Base-by-base conservation (phyloP, 768 basidiomycete genomes). In the Trametes meyenii region DNA sequence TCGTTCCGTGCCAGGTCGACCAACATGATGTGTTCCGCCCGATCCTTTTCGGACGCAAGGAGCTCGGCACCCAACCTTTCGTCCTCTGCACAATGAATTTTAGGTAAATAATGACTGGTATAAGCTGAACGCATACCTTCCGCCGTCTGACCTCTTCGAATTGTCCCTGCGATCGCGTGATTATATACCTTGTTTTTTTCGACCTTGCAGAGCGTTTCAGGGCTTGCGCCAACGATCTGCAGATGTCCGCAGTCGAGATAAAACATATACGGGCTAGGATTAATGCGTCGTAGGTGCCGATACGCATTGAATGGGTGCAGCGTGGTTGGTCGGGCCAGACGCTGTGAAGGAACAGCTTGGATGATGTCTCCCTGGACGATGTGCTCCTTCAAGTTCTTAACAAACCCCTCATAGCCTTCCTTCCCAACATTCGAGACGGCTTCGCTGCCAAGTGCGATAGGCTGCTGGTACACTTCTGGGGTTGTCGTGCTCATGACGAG, bases 191-290 rank as follows among this genome's bases (percentile, higher is more conserved):
- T 88, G 70, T 94, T 92, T 69, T 80, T 83, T 74, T 93, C 88
- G 23, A 99, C 94, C 73, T 96, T 98, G 78, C 97, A 98, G 4
- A 99, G 79, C 5, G 96, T 98, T 76, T 99, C 97, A 0, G 97
- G 97, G 68, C 94, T 96, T 1, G 97, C 97, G 12, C 97, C 97
- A n/a, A 98, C 95, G 38, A 99, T 81, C 74, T 98, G 95, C 12
- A 96, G 72, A 57, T 93, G 93, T 5, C 92, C 92, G 67, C 94
- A 96, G 69, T 98, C 92, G 67, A 99, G 74, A 72, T 95, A 99
- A 76, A 96, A 99, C 96, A 97, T 98, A 76, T 99, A 98, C 16
- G 97, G 97, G 56, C 94, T 96, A 1, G 97, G 97, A 69, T 99
- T 99, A 63, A 98, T 85, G 69, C 96, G 89, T 46, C 97, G 88